These are phyloP conservation scores for Albatrellus ellisii DNA, from an alignment of 768 basidiomycete genomes.

Conservation along the genomic window DNA sequence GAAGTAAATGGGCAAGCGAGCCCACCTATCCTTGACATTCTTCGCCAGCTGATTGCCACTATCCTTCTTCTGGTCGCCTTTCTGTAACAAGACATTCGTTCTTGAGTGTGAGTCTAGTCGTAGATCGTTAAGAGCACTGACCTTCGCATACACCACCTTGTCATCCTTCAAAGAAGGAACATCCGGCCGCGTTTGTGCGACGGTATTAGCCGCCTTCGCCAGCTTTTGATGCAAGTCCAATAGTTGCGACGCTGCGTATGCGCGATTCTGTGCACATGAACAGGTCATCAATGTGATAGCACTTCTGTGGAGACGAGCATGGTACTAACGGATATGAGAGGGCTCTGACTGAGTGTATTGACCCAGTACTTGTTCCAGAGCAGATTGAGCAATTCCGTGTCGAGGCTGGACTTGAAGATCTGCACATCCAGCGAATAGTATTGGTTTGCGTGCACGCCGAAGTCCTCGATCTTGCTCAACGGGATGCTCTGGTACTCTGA, in stretches of 20 bases:
- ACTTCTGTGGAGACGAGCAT: background rate
- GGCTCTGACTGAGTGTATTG: constrained; percentile 88
- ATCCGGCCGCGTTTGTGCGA: constrained; percentile 36
- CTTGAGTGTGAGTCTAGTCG: constrained; percentile 1
- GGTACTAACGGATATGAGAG: constrained; percentile 69
- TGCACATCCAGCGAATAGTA: constrained; percentile 94
- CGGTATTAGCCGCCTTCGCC: constrained; percentile 47
- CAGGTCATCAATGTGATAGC: background rate
- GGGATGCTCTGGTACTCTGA: constrained; percentile 96
- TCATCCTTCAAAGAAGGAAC: constrained; percentile 39
- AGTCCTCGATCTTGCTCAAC: constrained; percentile 94
- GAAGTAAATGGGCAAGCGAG: constrained; percentile 2
- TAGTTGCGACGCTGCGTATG: constrained; percentile 87
- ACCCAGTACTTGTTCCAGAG: constrained; percentile 99
- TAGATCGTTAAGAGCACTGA: constrained; percentile 13
- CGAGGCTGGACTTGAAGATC: constrained; percentile 87
- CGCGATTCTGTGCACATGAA: constrained; percentile 60
- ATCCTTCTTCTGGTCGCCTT: constrained; percentile 73
- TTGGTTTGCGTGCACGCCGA: constrained; percentile 94
- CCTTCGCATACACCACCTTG: constrained; percentile 37
- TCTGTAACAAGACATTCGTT: constrained; percentile 13
- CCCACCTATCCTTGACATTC: constrained; percentile 83
- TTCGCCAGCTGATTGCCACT: constrained; percentile 80
- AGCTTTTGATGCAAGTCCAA: constrained; percentile 86
- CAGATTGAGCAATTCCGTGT: constrained; percentile 76